phyloP scores from a whole-genome alignment of 2,329 filamentous ascomycete genomes.

The Fusarium brachygibbosum region DNA sequence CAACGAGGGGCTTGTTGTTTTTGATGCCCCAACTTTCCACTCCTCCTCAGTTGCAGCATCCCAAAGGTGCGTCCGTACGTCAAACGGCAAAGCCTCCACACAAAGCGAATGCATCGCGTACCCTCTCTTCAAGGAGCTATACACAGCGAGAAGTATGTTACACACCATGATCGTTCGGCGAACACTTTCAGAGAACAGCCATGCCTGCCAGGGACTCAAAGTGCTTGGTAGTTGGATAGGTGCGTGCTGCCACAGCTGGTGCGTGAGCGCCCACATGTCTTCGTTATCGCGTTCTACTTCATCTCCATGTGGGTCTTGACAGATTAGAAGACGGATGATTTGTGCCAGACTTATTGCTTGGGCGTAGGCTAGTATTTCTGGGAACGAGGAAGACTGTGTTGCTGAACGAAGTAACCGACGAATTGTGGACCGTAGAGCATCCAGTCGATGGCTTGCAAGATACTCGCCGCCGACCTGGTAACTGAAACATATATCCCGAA shows the following conservation, averaged over 20 bases:
- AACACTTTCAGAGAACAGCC: conserved; percentile 14
- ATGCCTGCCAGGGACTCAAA: conserved; percentile 16
- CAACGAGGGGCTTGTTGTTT: accelerated
- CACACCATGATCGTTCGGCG: conserved; percentile 17
- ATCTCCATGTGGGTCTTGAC: not conserved
- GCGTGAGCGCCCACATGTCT: not conserved
- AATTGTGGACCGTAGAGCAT: not conserved
- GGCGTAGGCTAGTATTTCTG: conserved; percentile 2
- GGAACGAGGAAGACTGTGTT: not conserved
- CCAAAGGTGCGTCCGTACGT: conserved; percentile 7
- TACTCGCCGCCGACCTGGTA: not conserved
- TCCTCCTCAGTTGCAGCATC: not conserved
- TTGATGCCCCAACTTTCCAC: not conserved
- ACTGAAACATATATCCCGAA: not conserved
- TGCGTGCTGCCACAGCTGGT: conserved; percentile 1
- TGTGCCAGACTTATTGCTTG: conserved; percentile 10
- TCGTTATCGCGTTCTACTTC: conserved; percentile 1
- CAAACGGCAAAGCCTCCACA: conserved; percentile 14
- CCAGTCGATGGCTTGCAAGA: not conserved
- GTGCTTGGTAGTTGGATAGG: conserved; percentile 6
- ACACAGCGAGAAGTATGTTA: not conserved
- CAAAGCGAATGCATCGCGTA: conserved; percentile 22
- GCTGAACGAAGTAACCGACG: not conserved
- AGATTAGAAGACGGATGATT: not conserved
- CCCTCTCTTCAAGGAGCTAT: conserved; percentile 10